These are phyloP conservation scores for Marchantia paleacea DNA, from an alignment of 225 moss, liverwort and hornwort genomes.

Conservation along the genomic window DNA sequence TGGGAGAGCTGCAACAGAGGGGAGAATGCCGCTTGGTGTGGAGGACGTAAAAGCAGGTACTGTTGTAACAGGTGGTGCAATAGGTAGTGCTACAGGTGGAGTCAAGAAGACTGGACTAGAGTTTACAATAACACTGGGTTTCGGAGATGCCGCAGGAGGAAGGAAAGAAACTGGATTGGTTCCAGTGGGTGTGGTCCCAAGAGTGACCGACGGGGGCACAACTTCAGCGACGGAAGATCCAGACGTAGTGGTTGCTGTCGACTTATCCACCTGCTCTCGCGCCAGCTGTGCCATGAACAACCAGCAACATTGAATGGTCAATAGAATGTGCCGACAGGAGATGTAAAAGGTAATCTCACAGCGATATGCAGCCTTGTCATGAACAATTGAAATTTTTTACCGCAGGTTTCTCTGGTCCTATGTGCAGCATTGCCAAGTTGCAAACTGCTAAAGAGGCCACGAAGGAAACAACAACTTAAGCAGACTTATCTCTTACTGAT, in stretches of 20 bases:
- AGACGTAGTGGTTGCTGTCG: conserved; percentile 39
- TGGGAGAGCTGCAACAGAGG: conserved; percentile 17
- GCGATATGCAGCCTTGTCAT: neutral
- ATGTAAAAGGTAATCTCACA: neutral
- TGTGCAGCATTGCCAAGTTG: neutral
- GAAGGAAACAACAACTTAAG: neutral
- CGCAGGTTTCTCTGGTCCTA: neutral
- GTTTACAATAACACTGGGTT: conserved; percentile 36
- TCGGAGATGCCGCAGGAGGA: conserved; percentile 35
- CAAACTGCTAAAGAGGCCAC: neutral
- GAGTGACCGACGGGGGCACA: conserved; percentile 26
- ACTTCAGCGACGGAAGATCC: conserved; percentile 34
- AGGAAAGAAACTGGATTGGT: conserved; percentile 32
- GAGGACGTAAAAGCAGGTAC: conserved; percentile 15
- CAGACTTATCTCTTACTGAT: neutral
- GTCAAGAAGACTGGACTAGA: conserved; percentile 42
- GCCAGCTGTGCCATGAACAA: conserved; percentile 53
- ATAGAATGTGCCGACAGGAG: neutral
- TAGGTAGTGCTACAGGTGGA: conserved; percentile 32
- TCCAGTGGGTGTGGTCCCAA: conserved; percentile 27
- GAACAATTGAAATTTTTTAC: neutral
- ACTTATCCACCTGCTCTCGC: conserved; percentile 82
- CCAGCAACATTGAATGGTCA: neutral
- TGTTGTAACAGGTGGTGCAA: conserved; percentile 32
- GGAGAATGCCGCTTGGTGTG: conserved; percentile 25